phyloP scores from a whole-genome alignment of 306 rosid species.

The Fragaria iinumae region DNA sequence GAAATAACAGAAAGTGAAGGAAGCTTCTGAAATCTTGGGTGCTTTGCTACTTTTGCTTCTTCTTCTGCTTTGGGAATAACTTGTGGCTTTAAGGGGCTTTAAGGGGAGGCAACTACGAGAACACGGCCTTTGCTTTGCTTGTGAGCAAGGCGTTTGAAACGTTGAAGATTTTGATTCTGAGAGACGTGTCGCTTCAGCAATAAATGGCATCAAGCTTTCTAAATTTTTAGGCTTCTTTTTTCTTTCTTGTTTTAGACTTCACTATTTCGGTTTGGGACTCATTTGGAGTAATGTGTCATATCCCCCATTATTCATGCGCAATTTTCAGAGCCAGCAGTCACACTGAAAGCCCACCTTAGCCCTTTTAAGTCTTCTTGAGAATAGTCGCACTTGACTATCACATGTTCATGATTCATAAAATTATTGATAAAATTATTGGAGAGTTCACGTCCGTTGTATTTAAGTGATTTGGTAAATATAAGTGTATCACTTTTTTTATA shows the following conservation, averaged over 20 bases:
- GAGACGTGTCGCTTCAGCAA: slow-evolving; percentile 42
- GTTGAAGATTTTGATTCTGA: slow-evolving; percentile 2
- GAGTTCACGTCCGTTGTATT: no score
- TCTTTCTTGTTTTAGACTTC: not conserved
- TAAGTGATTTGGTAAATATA: no score
- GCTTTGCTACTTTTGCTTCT: not conserved
- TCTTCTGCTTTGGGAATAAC: not conserved
- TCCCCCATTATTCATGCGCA: no score
- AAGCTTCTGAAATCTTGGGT: not conserved
- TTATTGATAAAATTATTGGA: no score
- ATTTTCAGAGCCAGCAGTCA: no score
- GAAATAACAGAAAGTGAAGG: not conserved
- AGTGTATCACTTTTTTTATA: no score
- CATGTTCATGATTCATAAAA: no score
- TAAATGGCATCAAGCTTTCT: slow-evolving; percentile 26
- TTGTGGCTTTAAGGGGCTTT: not conserved
- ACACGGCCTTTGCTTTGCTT: slow-evolving; percentile 15
- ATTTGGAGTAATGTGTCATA: no score
- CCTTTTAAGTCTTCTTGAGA: no score
- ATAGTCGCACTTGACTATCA: no score
- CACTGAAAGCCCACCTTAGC: no score
- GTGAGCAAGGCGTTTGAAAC: slow-evolving; percentile 14
- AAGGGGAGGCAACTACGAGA: not conserved
- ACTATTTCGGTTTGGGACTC: not conserved
- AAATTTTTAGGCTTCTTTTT: not conserved